These are phyloP conservation scores for Xylaria acuta DNA, from an alignment of 495 filamentous ascomycete species.

Conservation along the genomic window DNA sequence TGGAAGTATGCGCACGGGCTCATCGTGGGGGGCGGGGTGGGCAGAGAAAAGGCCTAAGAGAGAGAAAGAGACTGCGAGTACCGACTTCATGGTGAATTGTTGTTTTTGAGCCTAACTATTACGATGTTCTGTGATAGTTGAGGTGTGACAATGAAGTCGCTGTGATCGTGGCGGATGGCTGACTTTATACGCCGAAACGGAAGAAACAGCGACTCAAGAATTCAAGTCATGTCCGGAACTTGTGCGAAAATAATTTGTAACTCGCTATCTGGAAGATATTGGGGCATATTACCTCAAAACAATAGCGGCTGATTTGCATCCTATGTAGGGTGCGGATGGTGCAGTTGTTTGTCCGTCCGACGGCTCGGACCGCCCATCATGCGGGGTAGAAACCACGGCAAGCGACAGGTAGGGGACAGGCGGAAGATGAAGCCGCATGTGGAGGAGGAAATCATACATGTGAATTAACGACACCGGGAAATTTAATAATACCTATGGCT, in stretches of 20 bases:
- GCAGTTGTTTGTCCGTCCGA: neutral
- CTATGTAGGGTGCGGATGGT: neutral
- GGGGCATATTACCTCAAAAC: neutral
- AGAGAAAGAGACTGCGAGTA: neutral
- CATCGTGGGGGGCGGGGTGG: neutral
- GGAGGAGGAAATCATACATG: too few relatives aligned
- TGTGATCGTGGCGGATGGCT: neutral
- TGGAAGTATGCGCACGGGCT: neutral
- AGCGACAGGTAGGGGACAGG: neutral
- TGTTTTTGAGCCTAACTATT: neutral
- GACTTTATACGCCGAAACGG: neutral
- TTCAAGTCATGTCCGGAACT: neutral
- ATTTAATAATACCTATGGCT: too few relatives aligned
- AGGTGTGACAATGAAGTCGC: neutral
- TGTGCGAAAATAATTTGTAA: neutral
- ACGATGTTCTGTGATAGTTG: neutral
- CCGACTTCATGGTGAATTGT: constrained; percentile 9
- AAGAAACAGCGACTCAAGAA: neutral
- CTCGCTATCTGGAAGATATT: neutral
- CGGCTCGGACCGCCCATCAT: neutral
- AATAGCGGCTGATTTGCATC: neutral
- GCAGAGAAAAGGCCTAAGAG: neutral
- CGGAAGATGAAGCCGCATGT: neutral
- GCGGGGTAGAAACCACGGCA: neutral
- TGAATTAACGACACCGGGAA: too few relatives aligned